Evolutionary conservation across 106 monocot genomes (phyloP).

Genomic region (Dactylorhiza incarnata): DNA sequence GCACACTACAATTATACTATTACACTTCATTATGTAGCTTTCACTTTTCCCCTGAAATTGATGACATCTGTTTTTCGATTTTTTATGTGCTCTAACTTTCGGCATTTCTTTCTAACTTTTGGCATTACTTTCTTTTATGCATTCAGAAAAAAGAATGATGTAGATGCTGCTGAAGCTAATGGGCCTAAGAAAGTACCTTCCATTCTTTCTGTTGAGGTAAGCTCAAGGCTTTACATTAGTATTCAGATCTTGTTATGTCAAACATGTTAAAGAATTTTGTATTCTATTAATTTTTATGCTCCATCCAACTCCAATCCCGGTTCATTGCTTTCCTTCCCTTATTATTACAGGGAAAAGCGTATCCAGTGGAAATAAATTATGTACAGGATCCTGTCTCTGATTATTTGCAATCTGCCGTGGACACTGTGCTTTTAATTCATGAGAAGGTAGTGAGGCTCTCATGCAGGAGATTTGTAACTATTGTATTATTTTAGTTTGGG

Average conservation of each 20-base stretch:
- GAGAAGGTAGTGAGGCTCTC: conserved; percentile 37
- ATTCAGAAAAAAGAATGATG: conserved; percentile 57
- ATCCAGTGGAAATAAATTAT: conserved; percentile 78
- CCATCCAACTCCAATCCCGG: background rate
- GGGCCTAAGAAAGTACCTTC: conserved; percentile 43
- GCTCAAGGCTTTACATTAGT: background rate
- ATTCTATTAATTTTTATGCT: background rate
- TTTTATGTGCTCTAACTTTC: background rate
- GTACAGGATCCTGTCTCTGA: conserved; percentile 79
- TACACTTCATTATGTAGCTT: background rate
- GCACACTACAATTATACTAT: background rate
- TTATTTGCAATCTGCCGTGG: conserved; percentile 80
- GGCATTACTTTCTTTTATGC: background rate
- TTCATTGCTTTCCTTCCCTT: background rate
- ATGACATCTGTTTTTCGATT: background rate
- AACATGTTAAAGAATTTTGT: background rate
- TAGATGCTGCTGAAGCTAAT: conserved; percentile 24
- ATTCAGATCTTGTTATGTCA: background rate
- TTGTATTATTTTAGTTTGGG: background rate
- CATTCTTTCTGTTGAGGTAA: conserved; percentile 95
- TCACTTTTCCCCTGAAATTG: background rate
- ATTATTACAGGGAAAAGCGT: conserved; percentile 71
- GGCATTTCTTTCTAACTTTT: background rate
- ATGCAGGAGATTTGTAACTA: background rate
- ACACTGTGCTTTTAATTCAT: conserved; percentile 79